Evolutionary conservation across 495 filamentous ascomycete species (phyloP), one percentile per base, ranked within the genome.

Genomic region (Cenococcum geophilum): DNA sequence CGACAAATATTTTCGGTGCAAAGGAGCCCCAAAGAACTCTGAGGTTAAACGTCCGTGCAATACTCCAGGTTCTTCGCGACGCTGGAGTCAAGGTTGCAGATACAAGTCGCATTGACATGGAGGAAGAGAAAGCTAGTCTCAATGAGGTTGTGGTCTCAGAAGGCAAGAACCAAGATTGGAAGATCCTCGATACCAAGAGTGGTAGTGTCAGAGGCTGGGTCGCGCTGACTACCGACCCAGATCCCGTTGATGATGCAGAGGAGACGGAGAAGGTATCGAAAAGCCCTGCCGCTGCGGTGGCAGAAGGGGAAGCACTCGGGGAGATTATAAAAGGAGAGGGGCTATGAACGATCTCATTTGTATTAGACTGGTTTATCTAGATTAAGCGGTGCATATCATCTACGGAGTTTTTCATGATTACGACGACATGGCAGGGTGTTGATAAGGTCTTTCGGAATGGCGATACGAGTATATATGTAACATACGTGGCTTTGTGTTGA

Each of bases 1-100:
- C 82, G 22, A 79, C 77, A 53, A 75, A 74, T 54, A 74, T 84
- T 8, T 81, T 86, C 64, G 77, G 78, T 4, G 79, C 78, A 1
- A 80, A 84, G 60, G 78, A 83, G 53, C 86, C 87, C 0, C 83
- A 84, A 64, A 72, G 82, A 1, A 78, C 81, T 0, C 67, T 91
- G 42, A 73, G 79, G 49, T 71, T 91, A 21, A 91, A 91, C 59
- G 71, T 78, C 4, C 70, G 87, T 1, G 86, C 86, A 4, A 75
- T 81, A 21, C 66, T 87, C 59, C 83, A 90, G 74, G 70, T 84
- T 0, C 55, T 90, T 11, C 72, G 87, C 16, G 73, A 70, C 6
- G 76, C 75, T 10, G 77, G 75, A 5, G 68, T 83, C 2, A 71
- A 74, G 20, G 79, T 89, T 23, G 77, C 77, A 1, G 72, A 75